phyloP scores from a whole-genome alignment of 148 eudicot species.

The Cornus florida region DNA sequence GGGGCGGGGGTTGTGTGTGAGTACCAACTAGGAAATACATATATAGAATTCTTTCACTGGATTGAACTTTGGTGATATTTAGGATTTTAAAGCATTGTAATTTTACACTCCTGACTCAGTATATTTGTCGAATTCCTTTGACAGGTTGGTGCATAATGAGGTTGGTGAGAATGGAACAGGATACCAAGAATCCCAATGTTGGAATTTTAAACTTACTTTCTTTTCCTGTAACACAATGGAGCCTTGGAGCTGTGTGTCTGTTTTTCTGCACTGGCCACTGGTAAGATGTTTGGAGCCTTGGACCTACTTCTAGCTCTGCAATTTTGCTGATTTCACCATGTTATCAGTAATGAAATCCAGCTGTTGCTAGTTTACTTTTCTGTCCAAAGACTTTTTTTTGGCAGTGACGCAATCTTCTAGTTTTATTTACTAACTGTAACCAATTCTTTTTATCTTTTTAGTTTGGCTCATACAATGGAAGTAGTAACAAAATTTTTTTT shows the following conservation, averaged over 20 bases:
- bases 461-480: not conserved
- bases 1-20: no score
- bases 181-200: conserved; percentile 21
- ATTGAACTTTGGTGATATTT: not conserved
- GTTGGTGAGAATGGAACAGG: conserved; percentile 52
- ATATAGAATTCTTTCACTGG: not conserved
- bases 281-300: conserved; percentile 35
- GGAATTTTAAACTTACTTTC: conserved; percentile 42
- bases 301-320: not conserved
- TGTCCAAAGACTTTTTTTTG: no score
- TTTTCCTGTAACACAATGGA: conserved; percentile 85
- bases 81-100: not conserved
- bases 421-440: no score
- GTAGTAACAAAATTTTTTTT: not conserved
- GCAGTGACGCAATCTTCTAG: no score
- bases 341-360: no score
- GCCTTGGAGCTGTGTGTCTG: conserved; percentile 70
- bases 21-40: no score
- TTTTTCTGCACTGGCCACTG: conserved; percentile 97
- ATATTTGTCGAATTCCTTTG: conserved; percentile 10
- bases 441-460: not conserved
- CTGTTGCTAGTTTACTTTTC: not conserved
- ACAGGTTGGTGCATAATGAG: conserved; percentile 77
- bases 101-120: conserved; percentile 1
- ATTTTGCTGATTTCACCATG: not conserved